phyloP scores from a whole-genome alignment of 805 yeast species.

The Candida vaughaniae region DNA sequence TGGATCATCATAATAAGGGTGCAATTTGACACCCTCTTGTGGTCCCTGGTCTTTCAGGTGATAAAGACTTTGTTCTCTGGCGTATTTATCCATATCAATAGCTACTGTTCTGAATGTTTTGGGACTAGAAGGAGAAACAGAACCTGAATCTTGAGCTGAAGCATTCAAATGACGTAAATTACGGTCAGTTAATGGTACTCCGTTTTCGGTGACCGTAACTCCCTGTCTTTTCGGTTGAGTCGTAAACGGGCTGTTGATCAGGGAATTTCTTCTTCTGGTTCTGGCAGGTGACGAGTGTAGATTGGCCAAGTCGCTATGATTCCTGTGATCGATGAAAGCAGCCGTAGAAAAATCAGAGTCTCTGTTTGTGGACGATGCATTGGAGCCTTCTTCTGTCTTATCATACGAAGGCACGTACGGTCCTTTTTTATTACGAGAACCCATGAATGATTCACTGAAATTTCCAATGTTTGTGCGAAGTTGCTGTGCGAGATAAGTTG shows the following conservation, averaged over 20 bases:
- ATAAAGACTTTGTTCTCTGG: slow-evolving; percentile 27
- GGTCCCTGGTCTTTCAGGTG: background rate
- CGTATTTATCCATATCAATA: slow-evolving; percentile 40
- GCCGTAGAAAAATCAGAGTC: slow-evolving; percentile 10
- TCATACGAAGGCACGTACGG: background rate
- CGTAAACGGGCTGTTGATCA: background rate
- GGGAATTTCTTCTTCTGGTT: slow-evolving; percentile 21
- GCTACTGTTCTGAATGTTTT: slow-evolving; percentile 18
- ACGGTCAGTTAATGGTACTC: slow-evolving; percentile 29
- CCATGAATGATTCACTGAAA: too few relatives aligned
- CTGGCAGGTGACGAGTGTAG: slow-evolving; percentile 29
- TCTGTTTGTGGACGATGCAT: slow-evolving; percentile 10
- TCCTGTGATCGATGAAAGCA: slow-evolving; percentile 32
- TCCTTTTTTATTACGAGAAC: background rate
- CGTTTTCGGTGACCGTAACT: background rate
- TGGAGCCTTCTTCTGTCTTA: slow-evolving; percentile 8
- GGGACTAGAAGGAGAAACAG: slow-evolving; percentile 12
- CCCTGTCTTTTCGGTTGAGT: background rate
- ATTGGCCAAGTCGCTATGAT: slow-evolving; percentile 25
- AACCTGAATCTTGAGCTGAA: background rate
- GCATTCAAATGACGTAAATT: slow-evolving; percentile 15
- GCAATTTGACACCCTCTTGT: slow-evolving; percentile 4
- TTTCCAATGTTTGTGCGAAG: too few relatives aligned
- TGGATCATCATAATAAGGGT: slow-evolving; percentile 4
- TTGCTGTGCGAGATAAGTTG: too few relatives aligned